phyloP scores from a whole-genome alignment of 2,329 filamentous ascomycete species.

The Cordyceps tenuipes region DNA sequence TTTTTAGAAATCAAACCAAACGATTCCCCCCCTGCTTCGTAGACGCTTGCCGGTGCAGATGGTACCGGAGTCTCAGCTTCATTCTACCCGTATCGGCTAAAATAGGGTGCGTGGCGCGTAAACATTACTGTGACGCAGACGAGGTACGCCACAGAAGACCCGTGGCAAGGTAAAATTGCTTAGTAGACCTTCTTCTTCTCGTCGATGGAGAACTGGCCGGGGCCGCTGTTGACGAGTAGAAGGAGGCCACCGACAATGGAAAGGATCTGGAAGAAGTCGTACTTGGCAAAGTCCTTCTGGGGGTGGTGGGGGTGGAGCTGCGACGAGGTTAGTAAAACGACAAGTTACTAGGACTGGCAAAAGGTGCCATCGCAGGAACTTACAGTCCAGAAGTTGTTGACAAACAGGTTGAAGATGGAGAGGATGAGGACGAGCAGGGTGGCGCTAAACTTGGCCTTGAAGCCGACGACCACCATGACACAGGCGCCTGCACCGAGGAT shows the following conservation, averaged over 20 bases:
- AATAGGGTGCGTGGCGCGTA: not conserved
- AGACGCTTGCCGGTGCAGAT: not conserved
- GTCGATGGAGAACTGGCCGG: slow-evolving; percentile 94
- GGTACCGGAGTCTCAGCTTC: not conserved
- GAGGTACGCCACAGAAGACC: not conserved
- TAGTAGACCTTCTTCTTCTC: slow-evolving; percentile 99
- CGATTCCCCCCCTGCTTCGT: not conserved
- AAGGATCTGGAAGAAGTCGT: slow-evolving; percentile 99
- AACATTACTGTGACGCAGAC: not conserved
- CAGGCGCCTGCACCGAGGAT: slow-evolving; percentile 81
- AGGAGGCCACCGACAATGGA: slow-evolving; percentile 96
- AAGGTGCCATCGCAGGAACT: slow-evolving; percentile 26
- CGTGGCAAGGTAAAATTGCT: not conserved
- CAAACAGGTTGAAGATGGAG: slow-evolving; percentile 91
- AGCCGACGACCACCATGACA: slow-evolving; percentile 97
- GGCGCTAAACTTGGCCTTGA: slow-evolving; percentile 99
- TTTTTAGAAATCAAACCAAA: not conserved
- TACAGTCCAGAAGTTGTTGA: slow-evolving; percentile 99
- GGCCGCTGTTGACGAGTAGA: slow-evolving; percentile 96
- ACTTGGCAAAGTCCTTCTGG: slow-evolving; percentile 99
- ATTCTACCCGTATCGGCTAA: not conserved
- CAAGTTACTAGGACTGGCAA: slow-evolving; percentile 12
- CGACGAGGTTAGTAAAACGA: slow-evolving; percentile 9
- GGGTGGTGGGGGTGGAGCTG: slow-evolving; percentile 96
- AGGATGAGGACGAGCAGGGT: slow-evolving; percentile 91